These are phyloP conservation scores for Pichia deserticola DNA, from an alignment of 805 yeast species.

Conservation along the genomic window DNA sequence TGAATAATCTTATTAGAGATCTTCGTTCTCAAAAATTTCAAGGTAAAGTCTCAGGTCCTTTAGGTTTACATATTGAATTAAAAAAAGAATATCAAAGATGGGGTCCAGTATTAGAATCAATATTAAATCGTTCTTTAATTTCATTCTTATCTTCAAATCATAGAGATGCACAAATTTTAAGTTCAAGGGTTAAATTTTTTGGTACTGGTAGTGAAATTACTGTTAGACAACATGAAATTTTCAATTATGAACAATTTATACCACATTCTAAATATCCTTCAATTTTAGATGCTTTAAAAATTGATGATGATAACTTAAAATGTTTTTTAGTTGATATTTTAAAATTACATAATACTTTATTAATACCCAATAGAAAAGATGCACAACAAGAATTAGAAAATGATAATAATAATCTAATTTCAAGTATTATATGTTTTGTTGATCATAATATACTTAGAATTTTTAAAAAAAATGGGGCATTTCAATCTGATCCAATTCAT, in stretches of 20 bases:
- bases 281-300: slow-evolving; percentile 52
- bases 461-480: slow-evolving; percentile 20
- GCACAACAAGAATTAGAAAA: slow-evolving; percentile 41
- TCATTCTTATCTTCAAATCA: slow-evolving; percentile 59
- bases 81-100: slow-evolving; percentile 48
- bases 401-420: slow-evolving; percentile 22
- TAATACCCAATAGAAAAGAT: slow-evolving; percentile 42
- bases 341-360: slow-evolving; percentile 49
- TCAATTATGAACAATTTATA: slow-evolving; percentile 40
- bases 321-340: slow-evolving; percentile 58
- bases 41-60: slow-evolving; percentile 67
- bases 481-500: slow-evolving; percentile 27
- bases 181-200: slow-evolving; percentile 27
- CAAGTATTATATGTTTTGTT: slow-evolving; percentile 22
- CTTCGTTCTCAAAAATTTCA: slow-evolving; percentile 36
- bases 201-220: slow-evolving; percentile 35
- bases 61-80: slow-evolving; percentile 56
- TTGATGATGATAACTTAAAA: slow-evolving; percentile 46
- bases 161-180: slow-evolving; percentile 46
- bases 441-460: slow-evolving; percentile 18
- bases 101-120: slow-evolving; percentile 53
- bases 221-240: slow-evolving; percentile 48
- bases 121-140: slow-evolving; percentile 41
- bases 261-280: slow-evolving; percentile 39
- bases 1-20: slow-evolving; percentile 35